Evolutionary conservation across 805 yeast genomes (phyloP), one percentile per base, ranked within the genome.

Genomic region (Pichia heedii): DNA sequence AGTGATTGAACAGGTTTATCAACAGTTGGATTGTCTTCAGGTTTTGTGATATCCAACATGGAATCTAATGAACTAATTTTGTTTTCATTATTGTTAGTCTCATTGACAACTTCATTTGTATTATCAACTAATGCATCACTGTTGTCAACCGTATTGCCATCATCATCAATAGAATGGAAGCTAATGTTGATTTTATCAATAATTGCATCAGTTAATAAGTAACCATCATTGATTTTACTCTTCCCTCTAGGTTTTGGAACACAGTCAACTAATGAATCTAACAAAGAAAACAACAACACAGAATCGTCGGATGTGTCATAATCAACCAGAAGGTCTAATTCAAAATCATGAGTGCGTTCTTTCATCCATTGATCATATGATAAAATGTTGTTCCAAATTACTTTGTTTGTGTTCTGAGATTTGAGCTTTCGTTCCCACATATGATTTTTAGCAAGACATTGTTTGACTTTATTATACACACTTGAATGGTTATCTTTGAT

Each of bases 191-290:
- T 56, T 10, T 59, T 56, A 33, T 75, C 80, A 3, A 79, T 60
- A 0, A 79, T 70, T 3, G 61, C 63, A 30, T 72, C 76, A 0
- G 75, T 64, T 24, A 75, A 65, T 13, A 63, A 51, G 50, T 82
- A 81, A 0, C 75, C 71, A 50, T 81, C 86, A 26, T 68, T 56
- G 27, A 65, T 56, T 50, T 64, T 74, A 5, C 69, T 53, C 36
- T 69, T 73, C 3, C 69, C 60, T 46, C 67, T 72, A 3, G 76
- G 68, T 33, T 54, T 63, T 1, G 68, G 67, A n/a, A 65, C 43
- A 2, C 53, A 37, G 5, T 53, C 54, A 32, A 55, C 54, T 5
- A 65, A 19, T 5, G 51, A 49, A 8, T 50, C 46, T 27, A 60
- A 36, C 2, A 59, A 41, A 2, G 47, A 49, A 5, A 30, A 37